Base-by-base conservation (phyloP, 2,329 filamentous ascomycete genomes). In the Mycocentrospora acerina region DNA sequence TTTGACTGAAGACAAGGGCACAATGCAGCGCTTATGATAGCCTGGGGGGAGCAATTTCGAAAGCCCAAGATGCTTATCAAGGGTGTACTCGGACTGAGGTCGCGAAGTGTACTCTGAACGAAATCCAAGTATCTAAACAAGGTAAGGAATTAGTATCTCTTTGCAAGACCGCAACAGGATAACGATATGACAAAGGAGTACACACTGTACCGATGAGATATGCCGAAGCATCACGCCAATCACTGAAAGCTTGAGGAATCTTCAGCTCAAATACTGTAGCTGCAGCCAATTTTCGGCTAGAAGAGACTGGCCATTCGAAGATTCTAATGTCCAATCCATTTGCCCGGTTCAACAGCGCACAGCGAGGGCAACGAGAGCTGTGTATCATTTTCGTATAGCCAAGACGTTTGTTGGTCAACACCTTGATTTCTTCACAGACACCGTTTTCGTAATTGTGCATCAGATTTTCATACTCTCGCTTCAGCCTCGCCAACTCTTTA, bases 261-360 rank as follows among this genome's bases (percentile, higher is more conserved):
- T 48, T 35, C 0, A 82, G 59, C 45, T 83, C 80, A 33, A 83
- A 83, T 0, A 82, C 65, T 0, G 70, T 67, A 0, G 75, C 65
- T 40, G 76, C 73, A 0, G 68, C 67, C 9, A 66, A 18, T 0
- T 42, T 5, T 0, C 29, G 0, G 0, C 66, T 12, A 0, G 28
- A 19, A 0, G 78, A 73, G 0, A 83, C 60, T 0, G 80, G 79
- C 78, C 78, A 82, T 51, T 84, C 80, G 46, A 79, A 67, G 7
- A 79, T 53, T 0, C 28, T 1, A 7, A 85, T 81, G 0, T 17
- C 25, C 0, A 84, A 39, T 0, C 3, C 2, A 0, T 65, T 30
- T 1, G 77, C 76, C n/a, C 57, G 2, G 0, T 5, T 4, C 3
- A 46, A 29, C 0, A 64, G 43, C 0, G 2, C 2, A 47, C 76